Conservation (phyloP, 129 eudicot genomes). For the Helichrysum umbraculigerum region DNA sequence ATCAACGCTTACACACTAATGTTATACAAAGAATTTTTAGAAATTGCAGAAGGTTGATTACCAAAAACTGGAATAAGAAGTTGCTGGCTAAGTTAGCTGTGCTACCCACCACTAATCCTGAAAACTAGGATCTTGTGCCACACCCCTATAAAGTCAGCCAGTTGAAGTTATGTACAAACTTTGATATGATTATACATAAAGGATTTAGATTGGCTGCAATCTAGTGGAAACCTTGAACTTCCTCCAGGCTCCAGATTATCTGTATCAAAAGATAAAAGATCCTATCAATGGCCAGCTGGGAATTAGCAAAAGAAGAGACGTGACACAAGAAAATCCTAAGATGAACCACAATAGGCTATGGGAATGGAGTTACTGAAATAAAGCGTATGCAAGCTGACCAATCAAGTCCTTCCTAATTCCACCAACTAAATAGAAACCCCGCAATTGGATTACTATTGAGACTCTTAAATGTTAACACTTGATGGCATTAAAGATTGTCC, state of each 20-base stretch:
- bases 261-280: constrained; percentile 38
- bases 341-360: constrained; percentile 29
- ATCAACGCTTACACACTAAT: neutral
- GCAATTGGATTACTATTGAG: constrained; percentile 46
- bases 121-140: constrained; percentile 39
- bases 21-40: constrained; percentile 7
- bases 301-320: constrained; percentile 39
- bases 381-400: constrained; percentile 31
- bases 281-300: constrained; percentile 49
- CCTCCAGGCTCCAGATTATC: constrained; percentile 49
- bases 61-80: constrained; percentile 26
- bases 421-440: constrained; percentile 49
- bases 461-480: constrained; percentile 26
- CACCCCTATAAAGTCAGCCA: constrained; percentile 23
- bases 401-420: constrained; percentile 33
- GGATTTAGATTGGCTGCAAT: constrained; percentile 27
- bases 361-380: constrained; percentile 59
- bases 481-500: constrained; percentile 25
- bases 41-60: constrained; percentile 20
- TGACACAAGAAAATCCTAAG: constrained; percentile 52
- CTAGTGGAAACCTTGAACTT: constrained; percentile 42
- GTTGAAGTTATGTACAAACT: constrained; percentile 25
- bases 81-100: constrained; percentile 36
- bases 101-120: constrained; percentile 35
- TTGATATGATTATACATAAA: constrained; percentile 26